phyloP scores from a whole-genome alignment of 1,284 basidiomycete genomes.

The Cryptococcus sp. region DNA sequence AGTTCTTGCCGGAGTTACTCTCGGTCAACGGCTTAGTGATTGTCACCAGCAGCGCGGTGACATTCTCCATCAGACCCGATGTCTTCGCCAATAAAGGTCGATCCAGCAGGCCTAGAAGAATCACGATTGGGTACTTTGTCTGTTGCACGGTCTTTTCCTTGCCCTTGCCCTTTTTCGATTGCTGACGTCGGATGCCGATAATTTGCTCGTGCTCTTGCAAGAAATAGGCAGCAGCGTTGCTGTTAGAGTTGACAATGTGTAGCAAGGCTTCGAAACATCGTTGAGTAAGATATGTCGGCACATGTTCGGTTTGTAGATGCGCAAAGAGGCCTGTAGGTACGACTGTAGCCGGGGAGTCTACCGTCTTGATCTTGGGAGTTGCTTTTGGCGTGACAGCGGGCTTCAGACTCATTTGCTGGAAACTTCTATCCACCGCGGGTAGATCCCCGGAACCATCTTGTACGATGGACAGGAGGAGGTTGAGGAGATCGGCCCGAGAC shows the following conservation, averaged over 20 bases:
- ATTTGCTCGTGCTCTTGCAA: conserved; percentile 89
- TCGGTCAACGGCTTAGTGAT: conserved; percentile 75
- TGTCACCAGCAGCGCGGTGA: conserved; percentile 78
- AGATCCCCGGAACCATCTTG: conserved; percentile 94
- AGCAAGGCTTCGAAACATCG: conserved; percentile 86
- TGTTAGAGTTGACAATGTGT: conserved; percentile 81
- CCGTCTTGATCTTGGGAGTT: conserved; percentile 64
- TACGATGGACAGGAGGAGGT: conserved; percentile 84
- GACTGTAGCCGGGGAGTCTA: conserved; percentile 45
- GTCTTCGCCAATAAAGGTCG: conserved; percentile 79
- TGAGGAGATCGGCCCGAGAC: conserved; percentile 89
- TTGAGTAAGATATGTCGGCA: conserved; percentile 88
- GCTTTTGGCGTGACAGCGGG: conserved; percentile 65
- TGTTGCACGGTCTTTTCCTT: conserved; percentile 73
- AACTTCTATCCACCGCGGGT: conserved; percentile 88
- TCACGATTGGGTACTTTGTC: conserved; percentile 84
- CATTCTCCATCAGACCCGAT: conserved; percentile 85
- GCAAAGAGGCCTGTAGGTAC: conserved; percentile 57
- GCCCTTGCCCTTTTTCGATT: conserved; percentile 78
- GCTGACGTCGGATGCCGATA: conserved; percentile 66
- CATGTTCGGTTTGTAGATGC: conserved; percentile 73
- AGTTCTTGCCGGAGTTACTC: conserved; percentile 30
- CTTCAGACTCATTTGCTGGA: conserved; percentile 84
- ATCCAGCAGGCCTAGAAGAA: conserved; percentile 81
- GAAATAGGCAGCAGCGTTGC: conserved; percentile 84